A percentile compares a stretch with the other conserved stretches of the same genome.
These are phyloP conservation scores for Stephanodiscus minutulus DNA, from an alignment of 108 stramenopile species.

Conservation along the genomic window DNA sequence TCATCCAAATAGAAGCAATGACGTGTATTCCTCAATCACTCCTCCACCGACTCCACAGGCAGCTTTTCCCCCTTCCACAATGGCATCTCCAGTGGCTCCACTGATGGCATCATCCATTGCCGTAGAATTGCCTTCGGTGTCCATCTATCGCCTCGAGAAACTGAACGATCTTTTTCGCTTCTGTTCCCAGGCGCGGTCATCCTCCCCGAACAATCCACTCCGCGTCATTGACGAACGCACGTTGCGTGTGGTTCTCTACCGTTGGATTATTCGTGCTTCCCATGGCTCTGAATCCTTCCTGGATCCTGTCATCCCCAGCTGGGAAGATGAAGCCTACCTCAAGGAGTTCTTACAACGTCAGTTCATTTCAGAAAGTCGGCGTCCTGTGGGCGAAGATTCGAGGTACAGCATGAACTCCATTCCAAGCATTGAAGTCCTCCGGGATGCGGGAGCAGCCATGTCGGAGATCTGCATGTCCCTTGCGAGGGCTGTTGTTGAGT, in stretches of 20 bases:
- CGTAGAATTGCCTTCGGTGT: slow-evolving; percentile 52
- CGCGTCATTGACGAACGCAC: slow-evolving; percentile 54
- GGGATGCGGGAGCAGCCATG: slow-evolving; percentile 74
- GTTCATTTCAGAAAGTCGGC: slow-evolving; percentile 78
- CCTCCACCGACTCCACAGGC: slow-evolving; percentile 14
- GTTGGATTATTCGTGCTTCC: slow-evolving; percentile 85
- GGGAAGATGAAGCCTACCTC: slow-evolving; percentile 70
- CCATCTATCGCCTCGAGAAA: slow-evolving; percentile 75
- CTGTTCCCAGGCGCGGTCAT: slow-evolving; percentile 52
- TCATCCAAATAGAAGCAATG: neutral
- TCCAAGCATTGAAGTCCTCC: slow-evolving; percentile 76
- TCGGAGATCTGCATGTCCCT: slow-evolving; percentile 67
- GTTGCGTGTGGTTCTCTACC: slow-evolving; percentile 69
- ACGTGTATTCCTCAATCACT: slow-evolving; percentile 12
- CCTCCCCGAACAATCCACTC: slow-evolving; percentile 46
- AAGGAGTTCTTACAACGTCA: slow-evolving; percentile 80
- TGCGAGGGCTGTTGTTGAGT: slow-evolving; percentile 66
- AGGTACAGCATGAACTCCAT: slow-evolving; percentile 37
- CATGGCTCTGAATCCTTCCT: slow-evolving; percentile 65
- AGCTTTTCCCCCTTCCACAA: slow-evolving; percentile 11
- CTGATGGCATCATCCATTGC: slow-evolving; percentile 27
- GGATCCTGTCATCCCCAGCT: slow-evolving; percentile 86
- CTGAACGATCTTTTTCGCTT: slow-evolving; percentile 66
- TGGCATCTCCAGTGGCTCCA: slow-evolving; percentile 28
- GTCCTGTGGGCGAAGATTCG: slow-evolving; percentile 33